Base-by-base conservation (phyloP, 176 grass and related monocot species). In the Juncus inflexus region DNA sequence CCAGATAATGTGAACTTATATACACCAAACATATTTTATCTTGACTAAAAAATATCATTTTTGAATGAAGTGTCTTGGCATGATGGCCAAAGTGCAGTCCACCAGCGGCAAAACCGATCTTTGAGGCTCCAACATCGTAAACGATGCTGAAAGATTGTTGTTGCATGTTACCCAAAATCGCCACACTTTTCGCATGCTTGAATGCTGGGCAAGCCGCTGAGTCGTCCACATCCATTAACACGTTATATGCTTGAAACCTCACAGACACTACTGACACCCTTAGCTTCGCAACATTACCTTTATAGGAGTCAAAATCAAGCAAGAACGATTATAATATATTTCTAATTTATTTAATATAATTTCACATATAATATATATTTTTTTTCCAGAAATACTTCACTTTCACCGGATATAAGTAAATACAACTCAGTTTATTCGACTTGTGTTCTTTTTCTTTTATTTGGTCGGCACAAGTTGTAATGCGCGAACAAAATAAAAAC, bases 91-190 rank as follows among this genome's bases (percentile, higher is more conserved):
- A n/a, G n/a, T n/a, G n/a, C n/a, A n/a, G n/a, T 8, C 87, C 83
- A 13, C 54, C 83, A 36, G 80, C 76, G 12, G 87, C 87, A 72
- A 90, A 90, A 2, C 87, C 87, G 43, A 90, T 83, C 76, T 35
- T 86, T 63, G 50, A 75, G 41, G 8, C 80, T 40, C 59, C 86
- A 52, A 90, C 87, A 74, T 90, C 87, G 79, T 83, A 90, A 55
- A 90, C 87, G 57, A 90, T 80, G 57, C 83, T 86, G 83, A 83
- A 86, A 6, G 83, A 74, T 80, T 90, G 79, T 77, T 90, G 87
- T 80, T 86, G 87, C 62, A 74, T 86, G 83, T 90, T 90, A 7
- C 87, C 87, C 67, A 90, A 80, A 83, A 90, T 90, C 66, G 83
- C 79, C 37, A 74, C 76, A 74, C 83, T 86, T 10, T 53, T 68